These are phyloP conservation scores for Orbilia quercus DNA, from an alignment of 2,329 filamentous ascomycete genomes.

Conservation along the genomic window DNA sequence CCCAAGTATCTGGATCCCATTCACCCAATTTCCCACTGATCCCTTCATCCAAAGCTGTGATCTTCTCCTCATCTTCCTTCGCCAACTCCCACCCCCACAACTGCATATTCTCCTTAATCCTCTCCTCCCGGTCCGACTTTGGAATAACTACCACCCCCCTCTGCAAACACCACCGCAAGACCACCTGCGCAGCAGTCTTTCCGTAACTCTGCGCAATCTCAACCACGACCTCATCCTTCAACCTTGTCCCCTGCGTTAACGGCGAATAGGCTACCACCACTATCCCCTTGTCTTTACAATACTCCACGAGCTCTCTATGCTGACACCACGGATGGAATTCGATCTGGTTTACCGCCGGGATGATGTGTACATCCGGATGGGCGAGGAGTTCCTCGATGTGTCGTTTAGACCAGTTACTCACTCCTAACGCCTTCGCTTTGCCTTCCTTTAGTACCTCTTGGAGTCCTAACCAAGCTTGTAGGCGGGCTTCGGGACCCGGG, in stretches of 20 bases:
- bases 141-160: slow-evolving; percentile 78
- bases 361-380: slow-evolving; percentile 63
- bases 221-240: slow-evolving; percentile 74
- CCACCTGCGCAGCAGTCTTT: slow-evolving; percentile 77
- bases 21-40: slow-evolving; percentile 31
- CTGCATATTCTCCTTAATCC: slow-evolving; percentile 74
- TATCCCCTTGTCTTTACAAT: slow-evolving; percentile 75
- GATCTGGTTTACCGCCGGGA: slow-evolving; percentile 81
- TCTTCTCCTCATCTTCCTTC: slow-evolving; percentile 40
- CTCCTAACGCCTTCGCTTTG: slow-evolving; percentile 75
- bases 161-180: slow-evolving; percentile 82
- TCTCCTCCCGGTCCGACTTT: slow-evolving; percentile 74
- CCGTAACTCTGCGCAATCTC: slow-evolving; percentile 75
- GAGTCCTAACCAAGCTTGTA: slow-evolving; percentile 80
- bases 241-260: slow-evolving; percentile 75
- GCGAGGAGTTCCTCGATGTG: slow-evolving; percentile 73
- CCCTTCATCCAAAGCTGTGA: slow-evolving; percentile 40
- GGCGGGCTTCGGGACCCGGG: slow-evolving; percentile 75
- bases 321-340: slow-evolving; percentile 87
- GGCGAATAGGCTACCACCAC: slow-evolving; percentile 83
- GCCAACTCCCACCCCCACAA: slow-evolving; percentile 64
- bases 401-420: slow-evolving; percentile 80
- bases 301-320: slow-evolving; percentile 72
- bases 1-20: slow-evolving; percentile 52
- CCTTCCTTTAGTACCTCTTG: slow-evolving; percentile 79